Base-by-base conservation (phyloP, 352 stramenopile species). In the Phytophthora melonis region DNA sequence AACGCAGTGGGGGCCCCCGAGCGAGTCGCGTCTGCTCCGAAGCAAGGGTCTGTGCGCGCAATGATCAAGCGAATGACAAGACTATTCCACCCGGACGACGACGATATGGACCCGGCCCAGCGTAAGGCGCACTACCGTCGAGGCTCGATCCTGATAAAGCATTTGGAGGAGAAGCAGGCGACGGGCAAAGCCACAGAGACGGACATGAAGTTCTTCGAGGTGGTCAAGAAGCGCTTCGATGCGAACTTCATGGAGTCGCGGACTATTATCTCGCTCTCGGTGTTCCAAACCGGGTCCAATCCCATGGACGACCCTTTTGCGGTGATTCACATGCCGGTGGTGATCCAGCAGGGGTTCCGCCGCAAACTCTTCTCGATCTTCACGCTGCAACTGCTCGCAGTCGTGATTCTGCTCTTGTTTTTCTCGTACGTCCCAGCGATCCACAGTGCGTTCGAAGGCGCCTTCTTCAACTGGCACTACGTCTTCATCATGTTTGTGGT, bases 121-220 rank as follows among this genome's bases (percentile, higher is more conserved):
- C 78, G 69, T 23, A 86, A 86, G 45, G 65, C 74, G 25, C 84
- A 92, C 55, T 93, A 93, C 62, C 83, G 87, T 3, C 87, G 85
- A 49, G 87, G 87, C 10, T 91, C 85, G 11, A 92, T 93, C 55
- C 56, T 92, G 18, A 87, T 94, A 56, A 86, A 86, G 63, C 87
- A 94, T 59, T 65, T 94, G 45, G 83, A 92, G 57, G 77, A 81
- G 21, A 92, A 94, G 61, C 84, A 91, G 34, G 81, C 80, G n/a
- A 64, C 72, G 3, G 85, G 83, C 6, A 75, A 83, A 36, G 87
- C 83, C 9, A 92, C 83, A 0, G 84, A 92, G 19, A 90, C 88
- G 21, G 87, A 94, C 59, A 84, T 90, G 77, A 94, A 94, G 72
- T 94, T 94, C 57, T 92, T 94, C 52, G 85, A 94, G 5, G 85